phyloP scores from a whole-genome alignment of 1,284 basidiomycete species.

The Apiotrichum laibachii region DNA sequence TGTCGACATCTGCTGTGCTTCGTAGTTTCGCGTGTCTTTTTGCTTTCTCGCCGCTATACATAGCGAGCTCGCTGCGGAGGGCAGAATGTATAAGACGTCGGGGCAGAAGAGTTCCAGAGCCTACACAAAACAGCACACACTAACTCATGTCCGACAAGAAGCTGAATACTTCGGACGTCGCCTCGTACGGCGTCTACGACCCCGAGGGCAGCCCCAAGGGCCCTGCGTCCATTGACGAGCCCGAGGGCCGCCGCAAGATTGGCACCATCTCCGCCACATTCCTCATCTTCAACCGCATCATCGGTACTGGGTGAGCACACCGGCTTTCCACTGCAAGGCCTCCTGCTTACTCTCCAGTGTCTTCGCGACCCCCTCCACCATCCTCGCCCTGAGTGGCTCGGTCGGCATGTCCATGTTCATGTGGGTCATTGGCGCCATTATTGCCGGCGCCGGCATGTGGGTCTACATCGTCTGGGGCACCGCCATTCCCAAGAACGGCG shows the following conservation, averaged over 20 bases:
- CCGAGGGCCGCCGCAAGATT: conserved; percentile 9
- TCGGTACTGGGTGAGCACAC: conserved; percentile 11
- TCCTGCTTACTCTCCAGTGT: conserved; percentile 1
- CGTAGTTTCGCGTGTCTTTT: too few relatives aligned
- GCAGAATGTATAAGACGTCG: too few relatives aligned
- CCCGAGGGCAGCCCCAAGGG: not conserved
- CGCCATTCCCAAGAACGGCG: conserved; percentile 24
- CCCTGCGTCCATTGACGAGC: not conserved
- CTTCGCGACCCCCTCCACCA: conserved; percentile 19
- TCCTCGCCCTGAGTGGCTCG: conserved; percentile 17
- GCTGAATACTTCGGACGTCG: not conserved
- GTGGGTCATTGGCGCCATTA: conserved; percentile 33
- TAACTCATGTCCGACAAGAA: too few relatives aligned
- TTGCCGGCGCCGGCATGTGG: conserved; percentile 29
- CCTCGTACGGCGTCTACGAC: not conserved
- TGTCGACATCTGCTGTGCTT: too few relatives aligned
- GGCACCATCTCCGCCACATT: conserved; percentile 10
- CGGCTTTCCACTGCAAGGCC: too few relatives aligned
- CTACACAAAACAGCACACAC: too few relatives aligned
- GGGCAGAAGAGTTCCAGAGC: too few relatives aligned
- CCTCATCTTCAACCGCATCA: conserved; percentile 18
- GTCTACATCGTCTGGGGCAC: conserved; percentile 30
- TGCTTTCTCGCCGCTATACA: too few relatives aligned
- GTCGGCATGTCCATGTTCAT: conserved; percentile 25
- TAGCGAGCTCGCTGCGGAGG: too few relatives aligned